Conservation (phyloP, 1,284 basidiomycete species). For the Ganoderma resinaceum region DNA sequence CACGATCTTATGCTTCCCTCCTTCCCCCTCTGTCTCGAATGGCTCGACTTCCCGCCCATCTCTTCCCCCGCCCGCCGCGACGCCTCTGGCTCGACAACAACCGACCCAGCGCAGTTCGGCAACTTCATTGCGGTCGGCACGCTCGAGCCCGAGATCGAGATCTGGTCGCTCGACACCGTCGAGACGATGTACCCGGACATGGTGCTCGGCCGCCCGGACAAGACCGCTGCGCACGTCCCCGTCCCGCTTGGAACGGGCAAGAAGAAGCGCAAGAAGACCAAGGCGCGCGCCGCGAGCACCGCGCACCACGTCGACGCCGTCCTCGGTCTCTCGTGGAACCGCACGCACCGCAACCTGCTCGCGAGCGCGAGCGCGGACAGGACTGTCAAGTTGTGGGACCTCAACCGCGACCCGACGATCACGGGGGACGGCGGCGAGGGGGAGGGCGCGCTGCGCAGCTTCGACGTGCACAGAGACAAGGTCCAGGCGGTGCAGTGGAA, state of each 20-base stretch:
- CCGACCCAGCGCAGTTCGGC: conserved; percentile 60
- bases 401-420: conserved; percentile 72
- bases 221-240: conserved; percentile 82
- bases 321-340: conserved; percentile 93
- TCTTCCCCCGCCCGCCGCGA: conserved; percentile 50
- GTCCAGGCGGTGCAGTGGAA: conserved; percentile 99
- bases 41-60: conserved; percentile 93
- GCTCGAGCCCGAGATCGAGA: conserved; percentile 98
- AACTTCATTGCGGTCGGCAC: conserved; percentile 98
- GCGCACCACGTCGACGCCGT: conserved; percentile 95
- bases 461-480: conserved; percentile 92
- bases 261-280: conserved; percentile 93
- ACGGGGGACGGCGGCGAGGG: conserved; percentile 53
- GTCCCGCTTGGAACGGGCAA: conserved; percentile 86
- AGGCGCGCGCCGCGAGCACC: conserved; percentile 70
- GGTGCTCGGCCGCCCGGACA: conserved; percentile 89
- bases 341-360: conserved; percentile 86
- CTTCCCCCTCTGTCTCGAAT: conserved; percentile 98
- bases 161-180: conserved; percentile 95
- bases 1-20: conserved; percentile 98
- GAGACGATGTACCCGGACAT: conserved; percentile 95
- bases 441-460: conserved; percentile 82
- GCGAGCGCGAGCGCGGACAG: conserved; percentile 94
- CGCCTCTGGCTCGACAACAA: conserved; percentile 41
- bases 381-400: conserved; percentile 98